phyloP scores from a whole-genome alignment of 208 protist species.

The Crithidia bombi region DNA sequence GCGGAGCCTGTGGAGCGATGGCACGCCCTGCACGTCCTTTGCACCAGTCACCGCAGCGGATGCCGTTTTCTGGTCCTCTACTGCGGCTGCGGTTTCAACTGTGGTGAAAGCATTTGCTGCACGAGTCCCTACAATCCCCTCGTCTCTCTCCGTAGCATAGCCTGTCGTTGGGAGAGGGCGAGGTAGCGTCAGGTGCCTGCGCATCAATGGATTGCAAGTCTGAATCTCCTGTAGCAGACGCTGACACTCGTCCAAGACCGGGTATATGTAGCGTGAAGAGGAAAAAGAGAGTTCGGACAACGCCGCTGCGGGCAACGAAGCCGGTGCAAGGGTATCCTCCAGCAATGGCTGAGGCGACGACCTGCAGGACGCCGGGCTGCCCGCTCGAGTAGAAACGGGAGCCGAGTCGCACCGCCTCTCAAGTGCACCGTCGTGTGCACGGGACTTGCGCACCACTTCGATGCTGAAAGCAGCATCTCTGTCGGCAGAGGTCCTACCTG shows the following conservation, averaged over 20 bases:
- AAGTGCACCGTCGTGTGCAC: neutral
- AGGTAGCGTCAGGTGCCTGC: constrained; percentile 37
- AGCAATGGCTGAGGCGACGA: neutral
- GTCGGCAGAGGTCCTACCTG: neutral
- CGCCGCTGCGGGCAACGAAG: neutral
- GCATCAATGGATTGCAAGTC: constrained; percentile 30
- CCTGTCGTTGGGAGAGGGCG: constrained; percentile 11
- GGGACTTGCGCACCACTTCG: neutral
- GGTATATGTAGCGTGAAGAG: constrained; percentile 21
- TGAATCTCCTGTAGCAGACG: constrained; percentile 38
- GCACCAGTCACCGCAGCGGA: neutral
- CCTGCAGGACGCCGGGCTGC: neutral
- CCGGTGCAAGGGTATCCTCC: neutral
- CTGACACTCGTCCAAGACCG: constrained; percentile 30
- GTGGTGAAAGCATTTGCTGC: too few relatives aligned
- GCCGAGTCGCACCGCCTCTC: too few relatives aligned
- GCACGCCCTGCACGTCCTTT: too few relatives aligned
- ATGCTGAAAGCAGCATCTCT: neutral
- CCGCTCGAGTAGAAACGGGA: neutral
- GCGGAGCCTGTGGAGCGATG: too few relatives aligned
- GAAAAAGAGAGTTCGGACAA: neutral
- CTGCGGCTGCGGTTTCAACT: neutral
- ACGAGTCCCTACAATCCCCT: too few relatives aligned
- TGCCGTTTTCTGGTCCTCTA: neutral
- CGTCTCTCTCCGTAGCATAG: neutral